Percentiles rank a stretch among this genome's conserved stretches.
Conservation (phyloP, 768 basidiomycete species). For the Boletus vermiculosoides region DNA sequence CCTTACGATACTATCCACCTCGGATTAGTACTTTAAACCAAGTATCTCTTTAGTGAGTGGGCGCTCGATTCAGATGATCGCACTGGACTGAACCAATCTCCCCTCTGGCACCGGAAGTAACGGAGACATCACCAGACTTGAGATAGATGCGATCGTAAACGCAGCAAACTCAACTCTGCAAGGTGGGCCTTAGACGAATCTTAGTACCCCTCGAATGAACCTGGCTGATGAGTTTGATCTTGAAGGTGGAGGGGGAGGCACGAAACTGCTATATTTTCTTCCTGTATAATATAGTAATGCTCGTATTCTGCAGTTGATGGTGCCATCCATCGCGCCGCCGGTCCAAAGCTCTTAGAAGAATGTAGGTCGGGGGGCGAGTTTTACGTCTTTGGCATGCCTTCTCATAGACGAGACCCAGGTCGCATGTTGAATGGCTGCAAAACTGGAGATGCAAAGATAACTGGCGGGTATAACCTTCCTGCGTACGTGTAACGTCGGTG, state of each 20-base stretch:
- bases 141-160: conserved; percentile 76
- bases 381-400: neutral
- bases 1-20: conserved; percentile 31
- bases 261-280: conserved; percentile 15
- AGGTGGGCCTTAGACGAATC: conserved; percentile 41
- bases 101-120: conserved; percentile 45
- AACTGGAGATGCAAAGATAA: conserved; percentile 78
- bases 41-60: conserved; percentile 66
- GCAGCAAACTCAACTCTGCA: conserved; percentile 74
- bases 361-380: conserved; percentile 43
- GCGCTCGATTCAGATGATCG: neutral
- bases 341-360: conserved; percentile 61
- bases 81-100: neutral
- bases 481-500: conserved; percentile 49
- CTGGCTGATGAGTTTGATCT: neutral
- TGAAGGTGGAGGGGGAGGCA: conserved; percentile 79
- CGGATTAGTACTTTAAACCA: conserved; percentile 45
- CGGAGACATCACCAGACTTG: conserved; percentile 73
- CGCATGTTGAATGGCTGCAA: conserved; percentile 61
- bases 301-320: conserved; percentile 60
- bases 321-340: conserved; percentile 77
- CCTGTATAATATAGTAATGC: neutral
- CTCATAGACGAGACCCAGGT: conserved; percentile 54
- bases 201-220: neutral
- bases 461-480: conserved; percentile 71